Percentiles rank a stretch among this genome's conserved stretches.
These are phyloP conservation scores for Fusarium concolor DNA, from an alignment of 2,329 filamentous ascomycete species.

Conservation along the genomic window DNA sequence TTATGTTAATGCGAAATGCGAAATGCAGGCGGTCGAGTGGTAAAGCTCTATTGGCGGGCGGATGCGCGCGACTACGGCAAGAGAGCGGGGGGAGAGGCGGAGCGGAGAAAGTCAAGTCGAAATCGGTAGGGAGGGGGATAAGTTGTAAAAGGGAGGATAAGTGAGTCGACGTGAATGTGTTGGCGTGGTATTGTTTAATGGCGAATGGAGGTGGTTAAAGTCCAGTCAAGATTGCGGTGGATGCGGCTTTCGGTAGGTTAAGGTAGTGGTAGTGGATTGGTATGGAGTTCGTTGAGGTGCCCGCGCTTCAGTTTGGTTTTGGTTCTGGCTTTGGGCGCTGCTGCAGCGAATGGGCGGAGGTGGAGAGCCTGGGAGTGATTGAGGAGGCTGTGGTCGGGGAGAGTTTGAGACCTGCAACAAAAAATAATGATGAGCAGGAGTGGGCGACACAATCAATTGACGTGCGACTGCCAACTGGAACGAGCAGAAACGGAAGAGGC, in stretches of 20 bases:
- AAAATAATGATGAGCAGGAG: slow-evolving; percentile 6
- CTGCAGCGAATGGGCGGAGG: slow-evolving; percentile 36
- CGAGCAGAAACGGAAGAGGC: slow-evolving; percentile 4
- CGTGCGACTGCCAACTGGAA: slow-evolving; percentile 6
- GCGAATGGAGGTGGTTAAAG: slow-evolving; percentile 28
- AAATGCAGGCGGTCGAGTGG: slow-evolving; percentile 42
- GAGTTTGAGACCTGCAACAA: slow-evolving; percentile 25
- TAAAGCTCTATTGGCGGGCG: slow-evolving; percentile 42
- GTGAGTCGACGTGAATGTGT: slow-evolving; percentile 3
- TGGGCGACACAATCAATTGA: slow-evolving; percentile 22
- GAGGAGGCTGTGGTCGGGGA: slow-evolving; percentile 26
- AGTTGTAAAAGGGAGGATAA: slow-evolving; percentile 14
- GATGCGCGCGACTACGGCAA: slow-evolving; percentile 39
- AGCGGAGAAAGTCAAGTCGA: slow-evolving; percentile 29
- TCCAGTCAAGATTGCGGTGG: slow-evolving; percentile 38
- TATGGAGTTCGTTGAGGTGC: slow-evolving; percentile 34
- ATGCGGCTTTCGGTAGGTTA: slow-evolving; percentile 32
- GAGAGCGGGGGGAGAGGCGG: slow-evolving; percentile 30
- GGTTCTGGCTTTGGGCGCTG: slow-evolving; percentile 21
- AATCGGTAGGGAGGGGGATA: slow-evolving; percentile 5
- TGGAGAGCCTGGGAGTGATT: slow-evolving; percentile 20
- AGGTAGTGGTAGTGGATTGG: slow-evolving; percentile 32
- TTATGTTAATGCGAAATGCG: slow-evolving; percentile 32
- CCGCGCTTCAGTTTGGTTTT: slow-evolving; percentile 22
- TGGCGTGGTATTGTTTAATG: slow-evolving; percentile 25